Evolutionary conservation across 192 early-diverging fungal genomes (phyloP), one percentile per base, ranked within the genome.

Genomic region (Lunasporangiospora selenospora): DNA sequence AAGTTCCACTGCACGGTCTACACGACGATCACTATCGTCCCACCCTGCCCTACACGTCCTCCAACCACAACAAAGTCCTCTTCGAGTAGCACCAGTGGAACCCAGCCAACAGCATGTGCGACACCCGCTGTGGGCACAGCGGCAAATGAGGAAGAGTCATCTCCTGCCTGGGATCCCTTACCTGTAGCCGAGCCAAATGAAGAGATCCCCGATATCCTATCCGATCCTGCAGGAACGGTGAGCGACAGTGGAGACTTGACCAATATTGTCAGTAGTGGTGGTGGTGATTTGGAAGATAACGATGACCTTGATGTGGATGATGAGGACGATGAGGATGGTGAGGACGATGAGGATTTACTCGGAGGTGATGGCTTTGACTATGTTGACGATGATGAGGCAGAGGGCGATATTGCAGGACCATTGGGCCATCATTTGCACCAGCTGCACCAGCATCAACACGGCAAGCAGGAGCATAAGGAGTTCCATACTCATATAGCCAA

Each of bases 1-100:
- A 58, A 27, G 29, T 24, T 27, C 43, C 21, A 52, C 29, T 55
- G 45, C 13, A 23, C 49, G 15, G 44, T 48, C 16, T 48, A 54
- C 38, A 34, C 36, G 27, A 57, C 63, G 37, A 51, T 55, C 36
- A 38, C 45, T 37, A 23, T 66, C 8, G 53, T 57, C 29, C 29
- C 18, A 26, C 15, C 13, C 26, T 47, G 23, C 24, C 23, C 15
- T 21, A 47, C 15, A 43, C n/a, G n/a, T 43, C 18, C 23, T 43
- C 41, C 41, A 21, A 21, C 23, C 18, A n/a, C 41, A n/a, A 43
- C 23, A 43, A 21, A 21, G 41, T 43, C n/a, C n/a, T 21, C n/a
- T 43, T 43, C n/a, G 41, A 43, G 23, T 43, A 21, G 18, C 41
- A 43, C 40, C 41, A 43, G n/a, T 21, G 41, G n/a, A 21, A 21